Base-by-base conservation (phyloP, 2,329 filamentous ascomycete species). In the Pseudocercospora crystallina region DNA sequence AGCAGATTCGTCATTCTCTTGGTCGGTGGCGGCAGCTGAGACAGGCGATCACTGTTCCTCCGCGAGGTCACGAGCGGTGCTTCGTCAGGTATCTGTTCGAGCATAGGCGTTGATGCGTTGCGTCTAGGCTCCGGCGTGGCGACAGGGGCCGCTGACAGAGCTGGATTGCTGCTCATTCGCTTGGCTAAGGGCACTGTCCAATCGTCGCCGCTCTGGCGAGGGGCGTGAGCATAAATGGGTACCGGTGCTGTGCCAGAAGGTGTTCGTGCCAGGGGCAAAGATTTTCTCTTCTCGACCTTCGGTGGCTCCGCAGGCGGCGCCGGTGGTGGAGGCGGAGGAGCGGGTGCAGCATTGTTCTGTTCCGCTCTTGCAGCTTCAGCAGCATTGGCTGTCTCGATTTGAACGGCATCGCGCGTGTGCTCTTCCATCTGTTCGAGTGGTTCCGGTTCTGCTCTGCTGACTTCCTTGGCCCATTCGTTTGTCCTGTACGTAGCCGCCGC, bases 401-500 rank as follows among this genome's bases (percentile, higher is more conserved):
- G 72, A 56, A 61, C 71, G 8, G 57, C 50, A 52, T 60, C 77
- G 68, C 56, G 78, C 64, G 66, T 77, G 58, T 61, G 59, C 31
- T 58, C 53, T 3, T 69, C 65, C 8, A 58, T 54, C 13, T 59
- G 56, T 32, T 60, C 59, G 4, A 64, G 49, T 3, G 82, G 65
- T 17, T 80, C 75, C 2, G 83, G 79, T 12, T 96, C 91, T 5
- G 92, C 90, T 36, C 80, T 75, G 56, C 84, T 83, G 9, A 96
- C 77, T 68, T 96, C 90, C 68, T 96, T 96, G 0, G 90, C 90
- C 92, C 92, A 97, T 71, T 97, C 92, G 58, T 95, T 95, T 1
- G 90, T 96, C 50, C 92, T 83, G 65, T 94, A 95, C 0, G 87
- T 88, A 67, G 89, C 76, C 1, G 90, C 86, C 8, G 95, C 81